phyloP scores from a whole-genome alignment of 495 filamentous ascomycete genomes.

The Aspergillus carlsbadensis region DNA sequence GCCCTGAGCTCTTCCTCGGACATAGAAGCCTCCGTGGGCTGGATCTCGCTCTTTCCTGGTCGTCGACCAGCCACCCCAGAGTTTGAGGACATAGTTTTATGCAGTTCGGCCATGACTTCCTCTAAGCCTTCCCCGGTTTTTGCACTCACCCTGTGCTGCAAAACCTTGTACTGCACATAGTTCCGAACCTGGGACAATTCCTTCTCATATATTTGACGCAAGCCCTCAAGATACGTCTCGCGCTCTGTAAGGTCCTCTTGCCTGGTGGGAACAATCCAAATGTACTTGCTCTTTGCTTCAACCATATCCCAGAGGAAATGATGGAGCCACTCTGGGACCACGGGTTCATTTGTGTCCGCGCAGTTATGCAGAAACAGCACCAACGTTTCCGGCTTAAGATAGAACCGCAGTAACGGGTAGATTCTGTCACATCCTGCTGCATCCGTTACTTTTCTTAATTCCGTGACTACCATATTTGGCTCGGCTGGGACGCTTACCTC shows the following conservation, averaged over 20 bases:
- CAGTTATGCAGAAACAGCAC: constrained; percentile 6
- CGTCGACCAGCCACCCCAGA: background rate
- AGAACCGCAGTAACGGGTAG: background rate
- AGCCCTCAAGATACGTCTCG: background rate
- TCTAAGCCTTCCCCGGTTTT: constrained; percentile 3
- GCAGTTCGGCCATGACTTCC: constrained; percentile 1
- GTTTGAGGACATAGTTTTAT: background rate
- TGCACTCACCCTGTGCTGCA: background rate
- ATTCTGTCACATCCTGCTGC: constrained; percentile 1
- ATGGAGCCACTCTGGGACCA: background rate
- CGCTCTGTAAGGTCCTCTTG: background rate
- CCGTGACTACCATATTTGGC: background rate
- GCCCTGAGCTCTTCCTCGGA: constrained; percentile 1
- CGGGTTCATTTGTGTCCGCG: background rate
- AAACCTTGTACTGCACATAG: background rate
- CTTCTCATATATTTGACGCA: constrained; percentile 3
- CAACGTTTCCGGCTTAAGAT: background rate
- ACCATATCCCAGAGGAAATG: background rate
- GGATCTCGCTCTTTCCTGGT: background rate
- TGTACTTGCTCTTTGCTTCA: background rate
- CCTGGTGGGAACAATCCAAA: constrained; percentile 2
- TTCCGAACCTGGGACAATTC: background rate
- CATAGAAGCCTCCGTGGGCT: background rate
- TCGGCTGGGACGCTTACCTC: background rate
- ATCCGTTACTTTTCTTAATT: no score